Evolutionary conservation across 2,329 filamentous ascomycete genomes (phyloP).

Genomic region (Blastomyces percursus): DNA sequence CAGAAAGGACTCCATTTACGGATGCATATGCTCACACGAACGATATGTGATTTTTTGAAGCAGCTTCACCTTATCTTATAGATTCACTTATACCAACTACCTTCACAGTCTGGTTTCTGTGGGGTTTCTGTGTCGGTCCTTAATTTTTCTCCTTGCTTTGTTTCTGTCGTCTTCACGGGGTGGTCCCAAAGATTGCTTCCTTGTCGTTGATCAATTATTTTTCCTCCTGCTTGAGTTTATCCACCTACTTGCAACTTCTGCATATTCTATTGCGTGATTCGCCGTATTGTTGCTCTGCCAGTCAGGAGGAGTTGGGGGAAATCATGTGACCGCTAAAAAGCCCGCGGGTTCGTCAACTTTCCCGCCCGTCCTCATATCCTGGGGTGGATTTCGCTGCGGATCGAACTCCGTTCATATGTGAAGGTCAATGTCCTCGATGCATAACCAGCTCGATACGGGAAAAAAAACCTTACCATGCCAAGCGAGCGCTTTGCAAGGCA

Average conservation of each 20-base stretch:
- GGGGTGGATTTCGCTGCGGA: background rate
- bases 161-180: background rate
- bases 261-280: background rate
- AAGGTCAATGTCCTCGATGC: background rate
- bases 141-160: background rate
- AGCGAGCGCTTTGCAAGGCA: background rate
- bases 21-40: background rate
- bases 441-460: background rate
- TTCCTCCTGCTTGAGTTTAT: background rate
- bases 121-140: background rate
- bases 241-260: background rate
- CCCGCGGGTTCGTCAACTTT: background rate
- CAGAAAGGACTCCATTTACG: background rate
- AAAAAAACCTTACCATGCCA: background rate
- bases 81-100: background rate
- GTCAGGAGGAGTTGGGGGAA: too few species aligned
- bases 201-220: background rate
- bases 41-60: too few species aligned
- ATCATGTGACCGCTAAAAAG: background rate
- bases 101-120: background rate
- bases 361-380: background rate
- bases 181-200: background rate
- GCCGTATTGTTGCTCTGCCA: too few species aligned
- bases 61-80: background rate
- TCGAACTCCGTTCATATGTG: background rate